Conservation (phyloP, 1,139 yeast genomes). For the Saccharomycopsis phalli region DNA sequence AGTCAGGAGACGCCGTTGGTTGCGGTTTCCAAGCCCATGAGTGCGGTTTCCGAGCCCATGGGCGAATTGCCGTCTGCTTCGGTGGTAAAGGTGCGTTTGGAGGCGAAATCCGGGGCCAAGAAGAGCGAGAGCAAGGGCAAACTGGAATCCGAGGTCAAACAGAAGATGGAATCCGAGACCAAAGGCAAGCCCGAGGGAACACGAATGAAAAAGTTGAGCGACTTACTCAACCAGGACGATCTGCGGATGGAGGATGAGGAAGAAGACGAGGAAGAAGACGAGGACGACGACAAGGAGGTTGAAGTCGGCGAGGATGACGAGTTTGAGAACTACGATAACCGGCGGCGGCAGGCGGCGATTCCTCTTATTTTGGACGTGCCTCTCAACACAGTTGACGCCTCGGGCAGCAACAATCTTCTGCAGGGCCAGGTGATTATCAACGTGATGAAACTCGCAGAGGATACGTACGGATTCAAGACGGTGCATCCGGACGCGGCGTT, state of each 20-base stretch:
- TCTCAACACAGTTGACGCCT: constrained; percentile 8
- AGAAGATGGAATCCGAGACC: neutral
- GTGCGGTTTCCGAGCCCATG: constrained; percentile 4
- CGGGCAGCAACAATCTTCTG: constrained; percentile 4
- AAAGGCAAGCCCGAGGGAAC: neutral
- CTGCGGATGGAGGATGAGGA: constrained; percentile 15
- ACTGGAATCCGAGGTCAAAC: too few relatives aligned
- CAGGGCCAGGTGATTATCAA: constrained; percentile 64
- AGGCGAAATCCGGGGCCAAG: too few relatives aligned
- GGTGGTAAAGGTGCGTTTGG: neutral
- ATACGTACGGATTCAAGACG: constrained; percentile 72
- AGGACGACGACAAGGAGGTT: constrained; percentile 15
- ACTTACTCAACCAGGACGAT: constrained; percentile 4
- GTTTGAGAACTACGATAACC: constrained; percentile 13
- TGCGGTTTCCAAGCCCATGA: constrained; percentile 8
- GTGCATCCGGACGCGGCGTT: constrained; percentile 58
- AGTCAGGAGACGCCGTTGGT: constrained; percentile 3
- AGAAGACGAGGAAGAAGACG: constrained; percentile 17
- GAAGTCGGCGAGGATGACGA: constrained; percentile 14
- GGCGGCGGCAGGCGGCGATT: constrained; percentile 12
- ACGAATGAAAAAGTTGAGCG: constrained; percentile 1
- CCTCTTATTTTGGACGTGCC: constrained; percentile 18
- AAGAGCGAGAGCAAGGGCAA: neutral
- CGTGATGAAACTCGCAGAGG: constrained; percentile 72
- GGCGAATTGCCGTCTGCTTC: neutral